phyloP scores from a whole-genome alignment of 495 filamentous ascomycete species.

The Stereocaulon alpinum region DNA sequence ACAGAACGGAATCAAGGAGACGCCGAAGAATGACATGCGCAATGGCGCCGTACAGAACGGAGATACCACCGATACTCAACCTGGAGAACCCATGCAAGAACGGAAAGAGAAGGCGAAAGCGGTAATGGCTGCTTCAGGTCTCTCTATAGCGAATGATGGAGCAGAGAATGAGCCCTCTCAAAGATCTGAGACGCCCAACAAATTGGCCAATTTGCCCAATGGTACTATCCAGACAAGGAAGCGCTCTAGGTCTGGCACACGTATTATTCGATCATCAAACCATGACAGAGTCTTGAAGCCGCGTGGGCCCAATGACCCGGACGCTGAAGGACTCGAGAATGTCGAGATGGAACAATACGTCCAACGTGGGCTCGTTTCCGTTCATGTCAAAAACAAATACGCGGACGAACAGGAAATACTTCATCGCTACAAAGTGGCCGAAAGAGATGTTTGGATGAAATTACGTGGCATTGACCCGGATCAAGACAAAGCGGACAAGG shows the following conservation, averaged over 20 bases:
- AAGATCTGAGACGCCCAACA: neutral
- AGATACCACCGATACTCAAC: conserved; percentile 15
- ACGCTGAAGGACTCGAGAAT: conserved; percentile 31
- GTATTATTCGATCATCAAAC: conserved; percentile 27
- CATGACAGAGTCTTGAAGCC: conserved; percentile 13
- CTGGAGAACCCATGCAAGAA: conserved; percentile 36
- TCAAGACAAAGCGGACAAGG: conserved; percentile 2
- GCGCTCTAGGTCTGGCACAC: conserved; percentile 50
- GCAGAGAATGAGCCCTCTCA: neutral
- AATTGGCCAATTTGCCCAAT: neutral
- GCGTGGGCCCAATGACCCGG: conserved; percentile 12
- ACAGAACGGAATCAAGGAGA: conserved; percentile 9
- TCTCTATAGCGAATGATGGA: conserved; percentile 22
- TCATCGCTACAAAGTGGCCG: conserved; percentile 5
- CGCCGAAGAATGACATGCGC: conserved; percentile 2
- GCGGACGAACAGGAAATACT: conserved; percentile 28
- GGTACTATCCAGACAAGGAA: conserved; percentile 36
- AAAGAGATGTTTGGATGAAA: conserved; percentile 28
- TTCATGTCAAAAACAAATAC: conserved; percentile 44
- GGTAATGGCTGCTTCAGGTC: conserved; percentile 42
- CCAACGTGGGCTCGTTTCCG: conserved; percentile 63
- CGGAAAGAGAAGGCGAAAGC: conserved; percentile 51
- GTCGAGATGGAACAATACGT: conserved; percentile 66
- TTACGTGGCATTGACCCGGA: conserved; percentile 38
- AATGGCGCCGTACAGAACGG: conserved; percentile 20